Conservation (phyloP, 768 basidiomycete genomes). For the Dacryopinax primogenitus region DNA sequence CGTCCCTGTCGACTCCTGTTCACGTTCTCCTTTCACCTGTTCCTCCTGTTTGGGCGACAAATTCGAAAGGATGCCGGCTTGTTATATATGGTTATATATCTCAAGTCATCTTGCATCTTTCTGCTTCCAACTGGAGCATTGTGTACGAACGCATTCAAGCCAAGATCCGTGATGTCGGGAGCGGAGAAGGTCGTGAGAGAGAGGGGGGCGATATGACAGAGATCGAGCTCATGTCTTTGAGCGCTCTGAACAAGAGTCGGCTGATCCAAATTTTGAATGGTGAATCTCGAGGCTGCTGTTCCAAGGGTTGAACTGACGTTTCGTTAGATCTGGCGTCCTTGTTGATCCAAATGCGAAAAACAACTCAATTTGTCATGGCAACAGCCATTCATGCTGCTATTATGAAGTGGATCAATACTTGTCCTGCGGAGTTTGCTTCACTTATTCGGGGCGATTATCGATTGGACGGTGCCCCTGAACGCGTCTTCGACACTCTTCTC, state of each 20-base stretch:
- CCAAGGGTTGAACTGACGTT: conserved; percentile 7
- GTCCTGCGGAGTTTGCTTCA: conserved; percentile 66
- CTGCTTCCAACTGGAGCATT: conserved; percentile 74
- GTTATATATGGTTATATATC: conserved; percentile 26
- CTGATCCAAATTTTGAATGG: conserved; percentile 61
- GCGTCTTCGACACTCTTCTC: conserved; percentile 67
- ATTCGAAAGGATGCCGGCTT: not conserved
- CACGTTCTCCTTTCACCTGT: not conserved
- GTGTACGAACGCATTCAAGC: conserved; percentile 56
- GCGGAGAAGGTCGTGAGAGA: conserved; percentile 34
- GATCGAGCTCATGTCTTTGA: conserved; percentile 62
- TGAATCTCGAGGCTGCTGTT: conserved; percentile 23
- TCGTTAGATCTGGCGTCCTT: conserved; percentile 60
- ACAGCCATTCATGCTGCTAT: conserved; percentile 60
- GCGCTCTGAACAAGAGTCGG: conserved; percentile 54
- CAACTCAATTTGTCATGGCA: conserved; percentile 59
- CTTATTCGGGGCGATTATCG: conserved; percentile 46
- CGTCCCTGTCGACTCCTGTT: not conserved
- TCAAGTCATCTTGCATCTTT: conserved; percentile 71
- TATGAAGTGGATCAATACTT: conserved; percentile 82
- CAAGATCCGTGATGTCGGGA: conserved; percentile 55
- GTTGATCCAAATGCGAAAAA: conserved; percentile 66
- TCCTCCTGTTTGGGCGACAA: not conserved
- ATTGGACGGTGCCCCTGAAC: conserved; percentile 71
- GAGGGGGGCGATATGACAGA: conserved; percentile 53